These are phyloP conservation scores for Mesembryanthemum crystallinum DNA, from an alignment of 148 eudicot species.

Conservation along the genomic window DNA sequence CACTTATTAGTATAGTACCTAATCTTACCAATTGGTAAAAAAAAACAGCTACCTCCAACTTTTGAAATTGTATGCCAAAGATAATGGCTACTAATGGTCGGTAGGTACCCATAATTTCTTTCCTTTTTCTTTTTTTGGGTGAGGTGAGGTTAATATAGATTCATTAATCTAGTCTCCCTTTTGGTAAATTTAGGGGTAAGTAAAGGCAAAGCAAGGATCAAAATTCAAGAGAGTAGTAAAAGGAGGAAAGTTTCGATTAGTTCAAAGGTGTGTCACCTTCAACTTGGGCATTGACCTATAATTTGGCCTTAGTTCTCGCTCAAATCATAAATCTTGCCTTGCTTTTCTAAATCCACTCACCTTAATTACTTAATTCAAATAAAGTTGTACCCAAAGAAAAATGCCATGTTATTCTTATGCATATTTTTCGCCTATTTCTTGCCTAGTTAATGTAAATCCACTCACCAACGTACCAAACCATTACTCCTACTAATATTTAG, in stretches of 20 bases:
- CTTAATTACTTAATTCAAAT: not conserved
- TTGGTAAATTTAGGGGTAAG: not conserved
- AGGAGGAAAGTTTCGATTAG: conserved; percentile 24
- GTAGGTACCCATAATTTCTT: too few species aligned
- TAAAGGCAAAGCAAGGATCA: conserved; percentile 4
- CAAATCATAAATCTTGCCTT: not conserved
- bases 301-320: conserved; percentile 38
- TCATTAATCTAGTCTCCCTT: not conserved
- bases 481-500: not conserved
- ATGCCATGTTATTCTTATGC: conserved; percentile 10
- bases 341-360: conserved; percentile 16
- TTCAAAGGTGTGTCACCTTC: conserved; percentile 33
- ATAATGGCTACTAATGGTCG: too few species aligned
- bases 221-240: conserved; percentile 35
- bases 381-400: not conserved
- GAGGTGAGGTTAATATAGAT: not conserved
- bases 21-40: too few species aligned
- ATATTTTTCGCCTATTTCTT: conserved; percentile 20
- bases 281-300: conserved; percentile 30
- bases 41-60: too few species aligned
- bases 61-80: too few species aligned
- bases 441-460: not conserved
- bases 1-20: too few species aligned
- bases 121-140: too few species aligned
- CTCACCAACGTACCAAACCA: conserved; percentile 14